Evolutionary conservation across 768 basidiomycete genomes (phyloP), one percentile per base, ranked within the genome.

Genomic region (Gymnopilus dilepis): DNA sequence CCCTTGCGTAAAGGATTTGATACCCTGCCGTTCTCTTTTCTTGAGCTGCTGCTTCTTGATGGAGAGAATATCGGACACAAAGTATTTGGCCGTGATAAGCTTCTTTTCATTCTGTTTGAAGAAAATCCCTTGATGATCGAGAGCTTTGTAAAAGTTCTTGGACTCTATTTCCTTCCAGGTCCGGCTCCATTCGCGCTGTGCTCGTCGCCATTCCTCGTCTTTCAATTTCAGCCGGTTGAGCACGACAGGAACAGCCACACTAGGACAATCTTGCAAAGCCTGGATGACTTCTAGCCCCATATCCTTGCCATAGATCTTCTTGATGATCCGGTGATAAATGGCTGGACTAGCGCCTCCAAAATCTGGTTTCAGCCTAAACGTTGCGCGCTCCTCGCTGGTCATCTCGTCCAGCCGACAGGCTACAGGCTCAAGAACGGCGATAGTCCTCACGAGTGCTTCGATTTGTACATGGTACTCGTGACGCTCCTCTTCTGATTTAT

Each of bases 51-150:
- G 80, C 31, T 82, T 81, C 70, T 87, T 88, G 64, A 87, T 77
- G 54, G 74, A 67, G 72, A 95, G 94, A 67, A 96, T 90, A 58
- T 96, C 90, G 30, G 77, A 80, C 30, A 94, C 87, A 69, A 97
- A 92, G 64, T 88, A 78, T 72, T 94, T 95, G 42, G 91, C 82
- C 6, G 91, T 94, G 70, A 95, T 91, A 60, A 83, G 85, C 76
- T 94, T 94, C 85, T 98, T 98, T 82, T 99, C 97, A 74, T 94
- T 96, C 59, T 83, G 83, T 79, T 98, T 99, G 87, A 97, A 97
- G 61, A 84, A 87, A 73, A 93, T 92, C 17, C 95, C 96, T 73
- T 97, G 96, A 70, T 97, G 94, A 72, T 99, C 97, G 52, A 99
- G 87, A 30, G 91, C 90, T 77, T 97, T 98, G 87, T 97, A 97